Percentiles rank a stretch among this genome's conserved stretches.
Conservation (phyloP, 2,329 filamentous ascomycete species). For the Cercospora brassicicola region DNA sequence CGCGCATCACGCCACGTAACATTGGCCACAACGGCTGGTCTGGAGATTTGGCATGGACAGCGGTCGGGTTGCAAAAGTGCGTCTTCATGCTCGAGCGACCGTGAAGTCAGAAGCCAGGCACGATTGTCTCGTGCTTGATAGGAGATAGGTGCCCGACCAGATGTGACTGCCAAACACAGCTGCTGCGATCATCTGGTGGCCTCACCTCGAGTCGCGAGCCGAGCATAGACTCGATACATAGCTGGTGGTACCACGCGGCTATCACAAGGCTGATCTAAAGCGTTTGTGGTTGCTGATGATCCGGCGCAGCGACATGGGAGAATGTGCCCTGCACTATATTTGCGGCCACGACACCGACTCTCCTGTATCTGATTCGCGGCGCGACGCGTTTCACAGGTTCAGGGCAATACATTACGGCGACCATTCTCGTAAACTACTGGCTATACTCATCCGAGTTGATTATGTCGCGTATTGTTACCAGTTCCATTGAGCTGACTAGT, state of each 20-base stretch:
- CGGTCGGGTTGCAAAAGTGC: not conserved
- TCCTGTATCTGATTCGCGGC: no score
- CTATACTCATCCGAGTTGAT: no score
- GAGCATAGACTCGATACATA: not conserved
- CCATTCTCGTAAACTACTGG: no score
- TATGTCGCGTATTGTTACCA: no score
- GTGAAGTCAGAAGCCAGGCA: not conserved
- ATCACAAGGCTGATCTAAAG: not conserved
- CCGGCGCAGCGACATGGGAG: no score
- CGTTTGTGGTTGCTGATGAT: not conserved
- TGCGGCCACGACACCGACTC: no score
- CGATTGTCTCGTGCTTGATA: not conserved
- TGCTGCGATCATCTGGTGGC: not conserved
- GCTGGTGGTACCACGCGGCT: not conserved
- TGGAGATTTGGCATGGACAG: not conserved
- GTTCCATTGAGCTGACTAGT: not conserved
- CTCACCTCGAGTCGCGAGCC: not conserved
- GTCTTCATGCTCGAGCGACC: not conserved
- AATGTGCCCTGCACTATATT: no score
- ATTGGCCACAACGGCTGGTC: not conserved
- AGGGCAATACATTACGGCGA: no score
- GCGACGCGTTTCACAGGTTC: no score
- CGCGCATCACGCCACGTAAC: not conserved
- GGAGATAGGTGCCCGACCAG: not conserved
- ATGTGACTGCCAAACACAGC: not conserved